Evolutionary conservation across 1,139 yeast species (phyloP), one percentile per base, ranked within the genome.

Genomic region (Candida tetrigidarum): DNA sequence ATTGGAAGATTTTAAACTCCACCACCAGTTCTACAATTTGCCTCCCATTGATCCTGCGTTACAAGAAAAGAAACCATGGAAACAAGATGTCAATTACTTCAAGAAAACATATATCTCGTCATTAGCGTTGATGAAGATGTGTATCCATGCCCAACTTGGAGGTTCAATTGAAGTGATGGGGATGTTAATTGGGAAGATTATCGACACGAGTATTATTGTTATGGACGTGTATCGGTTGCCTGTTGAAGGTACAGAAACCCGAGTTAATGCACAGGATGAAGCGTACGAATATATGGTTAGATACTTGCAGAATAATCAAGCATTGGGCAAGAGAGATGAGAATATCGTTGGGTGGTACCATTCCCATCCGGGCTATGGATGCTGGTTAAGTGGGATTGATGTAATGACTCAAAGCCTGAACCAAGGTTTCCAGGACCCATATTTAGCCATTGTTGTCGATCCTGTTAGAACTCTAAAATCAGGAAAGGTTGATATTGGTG

Each of bases 111-210:
- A 80, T 48, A 76, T 93, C 2, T 86, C 96, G 5, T 75, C 92
- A 3, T 62, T 89, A 36, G 96, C 97, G 0, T 66, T 89, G 38
- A 68, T 81, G 49, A 89, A 91, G 59, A 91, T 92, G 90, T 65
- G 89, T 3, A 72, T 81, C 26, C 97, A 92, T 64, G 95, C 97
- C 0, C 72, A 86, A 29, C 71, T 83, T 1, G 98, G 98, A 4
- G 96, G 96, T 0, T 71, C 86, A n/a, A 84, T 90, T 37, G 99
- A 93, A 62, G 83, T 93, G 11, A 92, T 93, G 98, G 98, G 98
- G 3, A 86, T 91, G 85, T 74, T 93, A 65, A 80, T 93, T 0
- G 98, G 98, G 0, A 83, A 84, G 53, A 76, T 88, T 9, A 65
- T 75, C 3, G 78, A 71, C 1, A 67, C 76, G 37, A 74, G 79